Evolutionary conservation across 192 early-diverging fungal genomes (phyloP), one percentile per base, ranked within the genome.

Genomic region (Diversispora eburnea): DNA sequence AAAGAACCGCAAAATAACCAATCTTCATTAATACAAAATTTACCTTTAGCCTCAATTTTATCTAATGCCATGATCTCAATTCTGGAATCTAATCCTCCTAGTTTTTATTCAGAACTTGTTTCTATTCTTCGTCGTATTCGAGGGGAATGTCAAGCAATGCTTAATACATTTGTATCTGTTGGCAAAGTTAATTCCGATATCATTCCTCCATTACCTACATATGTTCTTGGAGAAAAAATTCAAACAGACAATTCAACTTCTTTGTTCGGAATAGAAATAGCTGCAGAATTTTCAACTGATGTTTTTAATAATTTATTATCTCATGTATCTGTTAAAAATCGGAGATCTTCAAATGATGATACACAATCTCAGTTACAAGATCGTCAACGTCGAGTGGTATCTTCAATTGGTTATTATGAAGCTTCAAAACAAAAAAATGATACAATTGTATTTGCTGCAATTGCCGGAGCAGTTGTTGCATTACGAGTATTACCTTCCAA

Each of bases 401-500:
- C 88, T 0, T 87, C 89, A 5, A 84, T 95, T 17, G 87, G 85
- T 12, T 85, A 87, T 55, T 87, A 87, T 77, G 86, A 89, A 61
- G 81, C 80, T 8, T 83, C 86, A 19, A 89, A 88, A 58, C 78
- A 88, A 49, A 86, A 87, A 58, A 79, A 84, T 48, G 90, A 93
- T 66, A 81, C 88, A 0, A 84, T 88, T 62, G 88, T 91, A n/a
- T 78, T 83, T 57, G 90, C 93, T 0, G 85, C 88, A 19, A 81
- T 90, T 33, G 91, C 95, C n/a, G 85, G 89, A 0, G 94, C 95
- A 3, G 83, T 95, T 3, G 89, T 96, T 0, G 86, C 87, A 8
- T 72, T 97, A 41, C 92, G 91, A 4, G 80, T 72, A 3, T 80
- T 98, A 12, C 96, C 98, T 7, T 67, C 81, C 0, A 96, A 94